Conservation (phyloP, 2,329 filamentous ascomycete genomes). For the Fusarium liriodendri region DNA sequence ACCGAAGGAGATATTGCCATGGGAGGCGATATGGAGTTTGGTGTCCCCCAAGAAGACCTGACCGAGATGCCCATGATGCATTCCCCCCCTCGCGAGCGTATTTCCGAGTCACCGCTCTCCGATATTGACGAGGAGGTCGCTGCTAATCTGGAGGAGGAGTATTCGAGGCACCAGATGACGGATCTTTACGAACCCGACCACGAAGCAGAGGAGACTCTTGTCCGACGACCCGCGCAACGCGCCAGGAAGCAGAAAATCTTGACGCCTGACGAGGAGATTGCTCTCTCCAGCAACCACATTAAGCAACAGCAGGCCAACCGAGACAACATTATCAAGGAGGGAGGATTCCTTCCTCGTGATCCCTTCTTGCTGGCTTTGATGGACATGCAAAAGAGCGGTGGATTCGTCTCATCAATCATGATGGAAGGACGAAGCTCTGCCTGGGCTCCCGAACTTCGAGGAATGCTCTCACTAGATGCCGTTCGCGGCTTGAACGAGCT, state of each 20-base stretch:
- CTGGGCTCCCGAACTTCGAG: slow-evolving; percentile 93
- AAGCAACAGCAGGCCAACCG: slow-evolving; percentile 88
- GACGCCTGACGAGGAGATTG: slow-evolving; percentile 82
- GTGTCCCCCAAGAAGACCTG: slow-evolving; percentile 70
- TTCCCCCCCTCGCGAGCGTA: slow-evolving; percentile 61
- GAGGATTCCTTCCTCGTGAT: slow-evolving; percentile 87
- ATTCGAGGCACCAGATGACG: slow-evolving; percentile 62
- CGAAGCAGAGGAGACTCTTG: slow-evolving; percentile 67
- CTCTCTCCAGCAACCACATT: slow-evolving; percentile 81
- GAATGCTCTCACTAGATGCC: slow-evolving; percentile 89
- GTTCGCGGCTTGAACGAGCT: slow-evolving; percentile 81
- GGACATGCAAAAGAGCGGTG: slow-evolving; percentile 91
- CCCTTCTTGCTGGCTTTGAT: slow-evolving; percentile 87
- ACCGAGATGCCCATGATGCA: slow-evolving; percentile 62
- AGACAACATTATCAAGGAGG: slow-evolving; percentile 85
- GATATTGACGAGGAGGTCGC: slow-evolving; percentile 75
- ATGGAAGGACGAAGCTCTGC: slow-evolving; percentile 80
- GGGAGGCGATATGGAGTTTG: slow-evolving; percentile 70
- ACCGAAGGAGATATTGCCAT: slow-evolving; percentile 73
- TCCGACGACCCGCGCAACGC: slow-evolving; percentile 77
- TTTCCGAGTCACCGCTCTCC: slow-evolving; percentile 77
- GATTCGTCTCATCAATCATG: slow-evolving; percentile 89
- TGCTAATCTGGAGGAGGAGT: slow-evolving; percentile 69
- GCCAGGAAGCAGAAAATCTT: slow-evolving; percentile 83
- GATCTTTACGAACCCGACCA: slow-evolving; percentile 72